These are phyloP conservation scores for Phytophthora sp. DNA, from an alignment of 352 stramenopile species.

Conservation along the genomic window DNA sequence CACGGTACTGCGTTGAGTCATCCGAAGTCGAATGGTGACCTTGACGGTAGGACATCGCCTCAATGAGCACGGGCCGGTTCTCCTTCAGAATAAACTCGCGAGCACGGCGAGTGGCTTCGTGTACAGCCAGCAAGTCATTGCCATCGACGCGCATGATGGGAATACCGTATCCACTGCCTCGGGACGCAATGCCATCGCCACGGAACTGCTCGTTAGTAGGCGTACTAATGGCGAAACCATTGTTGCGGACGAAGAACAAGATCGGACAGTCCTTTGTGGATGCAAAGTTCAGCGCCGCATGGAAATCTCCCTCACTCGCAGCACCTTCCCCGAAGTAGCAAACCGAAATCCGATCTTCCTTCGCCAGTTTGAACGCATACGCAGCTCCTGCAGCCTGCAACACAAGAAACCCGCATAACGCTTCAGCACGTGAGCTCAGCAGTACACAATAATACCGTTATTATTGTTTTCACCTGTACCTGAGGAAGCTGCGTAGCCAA, in stretches of 20 bases:
- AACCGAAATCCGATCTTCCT: constrained; percentile 91
- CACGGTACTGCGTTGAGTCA: constrained; percentile 96
- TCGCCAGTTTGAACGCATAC: constrained; percentile 96
- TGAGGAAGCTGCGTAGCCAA: constrained; percentile 98
- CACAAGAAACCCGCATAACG: not conserved
- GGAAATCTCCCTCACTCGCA: constrained; percentile 97
- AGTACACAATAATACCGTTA: not conserved
- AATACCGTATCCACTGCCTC: constrained; percentile 96
- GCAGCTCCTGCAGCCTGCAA: constrained; percentile 94
- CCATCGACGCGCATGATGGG: constrained; percentile 97
- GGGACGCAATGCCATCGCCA: constrained; percentile 96
- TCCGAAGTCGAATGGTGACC: constrained; percentile 99
- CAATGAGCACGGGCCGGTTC: constrained; percentile 94
- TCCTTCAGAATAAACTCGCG: constrained; percentile 91
- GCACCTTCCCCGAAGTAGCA: constrained; percentile 98
- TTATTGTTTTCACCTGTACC: constrained; percentile 33
- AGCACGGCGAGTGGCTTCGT: constrained; percentile 91
- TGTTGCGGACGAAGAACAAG: constrained; percentile 99
- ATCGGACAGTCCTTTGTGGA: constrained; percentile 95
- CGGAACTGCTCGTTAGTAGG: constrained; percentile 96
- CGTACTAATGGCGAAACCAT: constrained; percentile 98
- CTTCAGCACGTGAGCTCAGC: not conserved
- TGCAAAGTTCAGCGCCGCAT: constrained; percentile 97
- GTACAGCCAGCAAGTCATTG: constrained; percentile 97
- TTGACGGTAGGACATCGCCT: constrained; percentile 98